Base-by-base conservation (phyloP, 73 alveolate genomes). In the Loxodes magnus region DNA sequence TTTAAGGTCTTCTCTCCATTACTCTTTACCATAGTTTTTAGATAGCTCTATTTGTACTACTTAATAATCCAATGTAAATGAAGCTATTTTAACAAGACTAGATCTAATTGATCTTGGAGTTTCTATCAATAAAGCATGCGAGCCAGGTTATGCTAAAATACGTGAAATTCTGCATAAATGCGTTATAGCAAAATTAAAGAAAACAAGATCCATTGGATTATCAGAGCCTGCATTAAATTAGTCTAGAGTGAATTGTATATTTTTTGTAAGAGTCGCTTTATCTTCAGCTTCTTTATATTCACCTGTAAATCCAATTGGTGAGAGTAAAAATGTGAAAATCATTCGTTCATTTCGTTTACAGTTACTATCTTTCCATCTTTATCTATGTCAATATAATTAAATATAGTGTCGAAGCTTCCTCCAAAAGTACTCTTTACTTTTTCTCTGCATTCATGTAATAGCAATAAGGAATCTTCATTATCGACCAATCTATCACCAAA, bases 21-120 rank as follows among this genome's bases (percentile, higher is more conserved):
- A 98, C 23, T 74, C 56, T 67, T 92, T 71, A 44, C 96, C 92
- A 73, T 96, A 96, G 44, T 89, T 83, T 69, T 93, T 94, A 30
- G 94, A 81, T 41, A 96, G 92, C 71, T 96, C 99, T 52, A 96
- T 96, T 56, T 87, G 91, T 48, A 89, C 69, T 43, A 94, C 90
- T 36, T 88, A 83, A 43, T 27, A 80, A 72, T 91, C 98, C 4
- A 88, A 91, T 85, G 94, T 88, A 36, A 78, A 87, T 21, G 97
- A 84, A 14, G 99, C 98, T 38, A 96, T 62, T 33, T 99, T 59
- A 5, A 98, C 81, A 44, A 95, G 71, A 9, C 95, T 69, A 62
- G 93, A 95, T 31, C 99, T 75, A 10, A 99, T 99, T 12, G 98
- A 90, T 4, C 99, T 99, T 4, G 99, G 99, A n/a, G 93, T 98